A percentile compares a stretch with the other conserved stretches of the same genome.
Conservation (phyloP, 768 basidiomycete genomes). For the Dendrothele bispora region DNA sequence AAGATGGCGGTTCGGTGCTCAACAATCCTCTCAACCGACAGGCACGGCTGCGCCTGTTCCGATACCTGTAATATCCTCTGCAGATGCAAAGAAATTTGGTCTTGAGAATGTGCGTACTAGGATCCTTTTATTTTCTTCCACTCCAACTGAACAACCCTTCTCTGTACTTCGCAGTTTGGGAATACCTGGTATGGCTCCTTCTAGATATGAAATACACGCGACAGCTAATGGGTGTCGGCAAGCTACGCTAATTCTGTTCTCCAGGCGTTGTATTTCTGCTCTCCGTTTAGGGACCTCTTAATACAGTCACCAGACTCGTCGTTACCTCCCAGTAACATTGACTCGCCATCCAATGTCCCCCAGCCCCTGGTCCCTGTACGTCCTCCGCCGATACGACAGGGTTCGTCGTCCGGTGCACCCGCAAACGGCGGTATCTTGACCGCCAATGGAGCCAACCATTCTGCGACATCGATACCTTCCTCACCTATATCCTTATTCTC, state of each 20-base stretch:
- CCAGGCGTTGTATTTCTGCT: slow-evolving; percentile 94
- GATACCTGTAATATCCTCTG: slow-evolving; percentile 42
- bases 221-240: slow-evolving; percentile 19
- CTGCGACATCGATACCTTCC: slow-evolving; percentile 37
- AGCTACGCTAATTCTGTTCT: slow-evolving; percentile 99
- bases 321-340: slow-evolving; percentile 32
- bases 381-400: slow-evolving; percentile 60
- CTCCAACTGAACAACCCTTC: slow-evolving; percentile 9
- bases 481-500: slow-evolving; percentile 81
- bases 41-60: slow-evolving; percentile 28
- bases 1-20: slow-evolving; percentile 36
- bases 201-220: neutral
- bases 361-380: slow-evolving; percentile 41
- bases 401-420: slow-evolving; percentile 29
- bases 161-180: slow-evolving; percentile 66
- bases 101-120: slow-evolving; percentile 83
- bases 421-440: slow-evolving; percentile 14
- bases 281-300: slow-evolving; percentile 89
- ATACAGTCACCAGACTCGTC: slow-evolving; percentile 64
- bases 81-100: slow-evolving; percentile 90
- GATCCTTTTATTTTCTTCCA: slow-evolving; percentile 1
- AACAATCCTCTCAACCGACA: slow-evolving; percentile 17
- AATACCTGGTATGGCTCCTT: slow-evolving; percentile 76
- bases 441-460: slow-evolving; percentile 24
- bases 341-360: slow-evolving; percentile 19